Base-by-base conservation (phyloP, 2,329 filamentous ascomycete genomes). In the Diaporthe eres region DNA sequence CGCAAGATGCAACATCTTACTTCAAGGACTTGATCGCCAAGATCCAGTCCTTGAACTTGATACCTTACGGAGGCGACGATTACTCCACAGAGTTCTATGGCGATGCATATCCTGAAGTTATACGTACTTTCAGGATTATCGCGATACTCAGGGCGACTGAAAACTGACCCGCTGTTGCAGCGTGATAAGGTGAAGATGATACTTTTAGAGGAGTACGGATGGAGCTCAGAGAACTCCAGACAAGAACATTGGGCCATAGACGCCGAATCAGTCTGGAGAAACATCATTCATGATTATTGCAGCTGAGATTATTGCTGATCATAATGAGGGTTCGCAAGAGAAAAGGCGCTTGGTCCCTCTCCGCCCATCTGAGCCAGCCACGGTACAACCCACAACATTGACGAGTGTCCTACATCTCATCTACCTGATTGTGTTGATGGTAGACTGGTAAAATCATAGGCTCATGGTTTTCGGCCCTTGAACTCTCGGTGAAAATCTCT, bases 1-100 rank as follows among this genome's bases (percentile, higher is more conserved):
- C 39, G 2, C 42, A 47, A 47, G 60, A 65, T 47, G 60, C 60
- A 17, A 65, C 60, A 31, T 47, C 25, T 65, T 65, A 65, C 39
- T 65, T 65, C 0, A 1, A 65, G 39, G 17, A 9, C 19, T 31
- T 65, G 15, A 65, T 65, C 25, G 25, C n/a, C 15, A 22, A 44
- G 4, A 47, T 47, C 22, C 60, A 42, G 12, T 65, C 60, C 15
- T 65, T 63, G n/a, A 12, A 63, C 10, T 44, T 19, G n/a, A 44
- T 63, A 7, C 60, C 60, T 15, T 63, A 63, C 44, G 60, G 60
- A 44, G 60, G 60, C 1, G 37, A 25, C 37, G 12, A 28, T 6
- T 63, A 19, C 60, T 7, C 12, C 4, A 63, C 15, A 17, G 39
- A 63, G 22, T 44, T 63, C 60, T 47, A 19, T 63, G 15, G 58